A percentile compares a stretch with the other conserved stretches of the same genome.
Conservation (phyloP, 805 yeast species). For the Zygotorulaspora florentina region DNA sequence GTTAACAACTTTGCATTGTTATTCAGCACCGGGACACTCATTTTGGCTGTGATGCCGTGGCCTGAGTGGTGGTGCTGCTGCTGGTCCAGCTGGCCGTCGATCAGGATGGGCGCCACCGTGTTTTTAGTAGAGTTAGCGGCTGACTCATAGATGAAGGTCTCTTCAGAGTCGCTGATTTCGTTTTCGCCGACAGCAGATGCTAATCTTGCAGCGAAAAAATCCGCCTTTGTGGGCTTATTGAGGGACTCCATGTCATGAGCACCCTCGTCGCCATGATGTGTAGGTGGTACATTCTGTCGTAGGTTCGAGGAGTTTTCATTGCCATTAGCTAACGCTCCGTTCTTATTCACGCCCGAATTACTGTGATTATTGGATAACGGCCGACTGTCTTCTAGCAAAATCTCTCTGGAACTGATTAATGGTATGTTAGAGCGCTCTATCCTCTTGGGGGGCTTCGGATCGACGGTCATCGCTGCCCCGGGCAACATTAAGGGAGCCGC, state of each 20-base stretch:
- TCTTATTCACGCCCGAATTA: conserved; percentile 5
- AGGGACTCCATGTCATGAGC: conserved; percentile 12
- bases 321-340: not conserved
- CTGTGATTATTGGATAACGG: conserved; percentile 11
- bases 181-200: conserved; percentile 93
- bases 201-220: conserved; percentile 88
- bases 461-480: conserved; percentile 5
- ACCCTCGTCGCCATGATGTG: conserved; percentile 2
- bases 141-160: conserved; percentile 89
- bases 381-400: conserved; percentile 18
- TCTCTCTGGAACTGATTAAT: conserved; percentile 26
- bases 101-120: conserved; percentile 22
- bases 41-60: conserved; percentile 30
- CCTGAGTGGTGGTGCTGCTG: conserved; percentile 11
- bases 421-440: conserved; percentile 26
- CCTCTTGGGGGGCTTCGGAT: conserved; percentile 13
- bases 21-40: conserved; percentile 34
- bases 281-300: conserved; percentile 8
- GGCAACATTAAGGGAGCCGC: conserved; percentile 12
- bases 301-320: conserved; percentile 6
- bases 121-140: conserved; percentile 34
- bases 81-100: conserved; percentile 9
- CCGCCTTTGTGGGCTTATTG: conserved; percentile 62
- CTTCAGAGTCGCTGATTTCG: conserved; percentile 84
- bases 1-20: conserved; percentile 25